Base-by-base conservation (phyloP, 176 grass and related monocot genomes). In the Ananas comosus region DNA sequence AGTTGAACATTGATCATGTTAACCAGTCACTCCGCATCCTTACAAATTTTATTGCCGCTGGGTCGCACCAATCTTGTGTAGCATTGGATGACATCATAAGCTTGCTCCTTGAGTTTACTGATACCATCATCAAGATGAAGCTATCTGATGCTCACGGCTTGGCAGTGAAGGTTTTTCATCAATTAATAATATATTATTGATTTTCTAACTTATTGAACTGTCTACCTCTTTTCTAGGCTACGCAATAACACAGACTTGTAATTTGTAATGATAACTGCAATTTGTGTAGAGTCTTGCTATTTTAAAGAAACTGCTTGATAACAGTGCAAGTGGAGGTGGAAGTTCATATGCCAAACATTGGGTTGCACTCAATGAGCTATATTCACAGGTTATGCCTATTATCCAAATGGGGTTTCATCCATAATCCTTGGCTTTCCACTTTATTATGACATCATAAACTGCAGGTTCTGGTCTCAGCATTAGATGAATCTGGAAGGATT, bases 1-100 rank as follows among this genome's bases (percentile, higher is more conserved):
- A 88, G 74, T 16, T 87, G 68, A 77, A 81, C 69, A 78, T 90
- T 63, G 86, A 97, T 72, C 76, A 27, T 49, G 79, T 77, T 59
- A 89, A 87, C 52, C 93, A 97, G 71, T 79, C 89, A 57, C 83
- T 97, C 16, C 84, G 83, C 79, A 85, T 97, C 81, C 74, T 92
- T 48, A 85, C 79, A 81, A 97, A 92, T 81, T 70, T 97, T 63
- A 83, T 97, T 83, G 81, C 91, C 58, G 73, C 80, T 13, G 86
- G 84, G 4, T 81, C 81, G 51, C 80, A 70, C 65, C 76, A 92
- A 52, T 76, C 83, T 71, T 87, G 51, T 83, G 67, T 83, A 56
- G 75, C 65, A 64, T 78, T 79, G 74, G 77, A 97, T 83, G 79
- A 85, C 51, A 79, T 91, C 56, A 87, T 81, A 56, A 70, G 64